phyloP scores from a whole-genome alignment of 345 rosid genomes.

The Rhodomyrtus tomentosa region DNA sequence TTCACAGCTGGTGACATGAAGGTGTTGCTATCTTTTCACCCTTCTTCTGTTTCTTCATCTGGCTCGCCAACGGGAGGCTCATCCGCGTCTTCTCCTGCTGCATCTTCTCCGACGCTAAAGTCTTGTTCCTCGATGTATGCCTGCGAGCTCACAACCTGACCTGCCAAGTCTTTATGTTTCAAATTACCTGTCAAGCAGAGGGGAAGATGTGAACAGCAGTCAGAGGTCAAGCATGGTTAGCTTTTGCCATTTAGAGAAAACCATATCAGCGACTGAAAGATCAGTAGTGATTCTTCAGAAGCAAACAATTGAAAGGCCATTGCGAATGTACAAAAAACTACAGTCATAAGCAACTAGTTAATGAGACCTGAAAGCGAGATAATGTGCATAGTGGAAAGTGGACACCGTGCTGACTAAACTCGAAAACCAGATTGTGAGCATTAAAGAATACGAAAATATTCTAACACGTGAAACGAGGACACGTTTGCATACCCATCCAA shows the following conservation, averaged over 20 bases:
- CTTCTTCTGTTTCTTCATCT: constrained; percentile 8
- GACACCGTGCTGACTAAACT: neutral
- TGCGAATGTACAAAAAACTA: neutral
- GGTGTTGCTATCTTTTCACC: neutral
- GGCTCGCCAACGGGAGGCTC: constrained; percentile 12
- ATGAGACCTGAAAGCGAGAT: neutral
- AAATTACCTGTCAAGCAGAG: constrained; percentile 46
- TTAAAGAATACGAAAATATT: neutral
- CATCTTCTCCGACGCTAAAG: constrained; percentile 24
- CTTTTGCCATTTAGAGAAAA: neutral
- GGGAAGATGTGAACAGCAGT: neutral
- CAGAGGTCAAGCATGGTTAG: neutral
- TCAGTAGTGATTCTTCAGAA: neutral
- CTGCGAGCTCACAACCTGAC: constrained; percentile 84
- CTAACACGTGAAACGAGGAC: neutral
- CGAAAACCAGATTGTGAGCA: neutral
- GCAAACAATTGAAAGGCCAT: neutral
- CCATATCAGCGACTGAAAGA: neutral
- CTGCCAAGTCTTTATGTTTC: constrained; percentile 78
- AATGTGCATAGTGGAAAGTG: neutral
- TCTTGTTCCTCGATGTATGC: constrained; percentile 40
- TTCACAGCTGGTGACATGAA: neutral
- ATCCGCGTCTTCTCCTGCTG: constrained; percentile 11
- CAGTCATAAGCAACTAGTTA: neutral
- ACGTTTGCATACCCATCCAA: constrained; percentile 64